Evolutionary conservation across 2,329 filamentous ascomycete genomes (phyloP).

Genomic region (Fusarium sp.): DNA sequence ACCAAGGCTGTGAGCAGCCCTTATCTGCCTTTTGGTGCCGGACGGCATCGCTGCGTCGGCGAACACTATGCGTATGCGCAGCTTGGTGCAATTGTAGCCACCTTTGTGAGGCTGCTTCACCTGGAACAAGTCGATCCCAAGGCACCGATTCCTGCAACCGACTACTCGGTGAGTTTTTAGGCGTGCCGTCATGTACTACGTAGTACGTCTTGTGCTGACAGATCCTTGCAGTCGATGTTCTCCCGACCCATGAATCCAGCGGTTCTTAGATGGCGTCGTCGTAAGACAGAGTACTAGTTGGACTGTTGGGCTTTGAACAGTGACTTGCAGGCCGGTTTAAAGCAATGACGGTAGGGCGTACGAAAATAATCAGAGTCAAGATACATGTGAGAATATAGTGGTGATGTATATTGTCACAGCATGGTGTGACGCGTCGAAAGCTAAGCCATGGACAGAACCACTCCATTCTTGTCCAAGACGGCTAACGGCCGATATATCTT

Average conservation of each 20-base stretch:
- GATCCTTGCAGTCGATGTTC: constrained; percentile 34
- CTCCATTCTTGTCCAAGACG: too few species aligned
- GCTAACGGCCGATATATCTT: too few species aligned
- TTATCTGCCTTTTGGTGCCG: constrained; percentile 96
- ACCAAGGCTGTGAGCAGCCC: constrained; percentile 91
- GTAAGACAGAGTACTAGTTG: background rate
- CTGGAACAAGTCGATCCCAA: constrained; percentile 63
- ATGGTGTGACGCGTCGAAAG: too few species aligned
- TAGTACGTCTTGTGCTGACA: constrained; percentile 1
- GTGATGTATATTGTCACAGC: too few species aligned
- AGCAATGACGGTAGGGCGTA: too few species aligned
- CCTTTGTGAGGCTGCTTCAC: constrained; percentile 83
- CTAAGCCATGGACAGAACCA: too few species aligned
- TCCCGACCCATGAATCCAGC: constrained; percentile 46
- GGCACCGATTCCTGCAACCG: constrained; percentile 77
- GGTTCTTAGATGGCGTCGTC: constrained; percentile 35
- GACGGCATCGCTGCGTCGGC: constrained; percentile 93
- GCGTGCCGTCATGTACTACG: fast-evolving
- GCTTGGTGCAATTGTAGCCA: constrained; percentile 85
- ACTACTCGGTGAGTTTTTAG: constrained; percentile 67
- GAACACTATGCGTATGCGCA: constrained; percentile 97
- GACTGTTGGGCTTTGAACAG: too few species aligned
- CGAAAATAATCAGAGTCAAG: too few species aligned
- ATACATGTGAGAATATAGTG: too few species aligned
- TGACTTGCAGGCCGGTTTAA: too few species aligned